A percentile compares a stretch with the other conserved stretches of the same genome.
phyloP scores from a whole-genome alignment of 148 eudicot species.

The Fagopyrum esculentum region DNA sequence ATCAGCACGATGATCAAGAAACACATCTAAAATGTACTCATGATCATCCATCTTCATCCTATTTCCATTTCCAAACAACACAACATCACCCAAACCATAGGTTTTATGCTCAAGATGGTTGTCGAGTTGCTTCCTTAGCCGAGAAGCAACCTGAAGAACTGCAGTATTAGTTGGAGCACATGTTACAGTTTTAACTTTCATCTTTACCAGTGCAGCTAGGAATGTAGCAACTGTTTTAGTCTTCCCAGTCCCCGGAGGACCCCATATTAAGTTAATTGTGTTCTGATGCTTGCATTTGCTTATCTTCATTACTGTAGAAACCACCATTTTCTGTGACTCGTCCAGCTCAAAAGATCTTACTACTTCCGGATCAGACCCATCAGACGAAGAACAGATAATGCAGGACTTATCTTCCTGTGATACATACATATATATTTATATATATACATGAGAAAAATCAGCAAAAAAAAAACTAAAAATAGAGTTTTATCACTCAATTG shows the following conservation, averaged over 20 bases:
- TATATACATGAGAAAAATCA: background rate
- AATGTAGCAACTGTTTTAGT: constrained; percentile 46
- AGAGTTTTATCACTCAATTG: background rate
- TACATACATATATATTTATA: background rate
- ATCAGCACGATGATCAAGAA: constrained; percentile 37
- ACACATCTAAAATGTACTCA: constrained; percentile 31
- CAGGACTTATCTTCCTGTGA: background rate
- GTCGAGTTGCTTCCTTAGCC: constrained; percentile 21
- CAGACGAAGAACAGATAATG: constrained; percentile 11
- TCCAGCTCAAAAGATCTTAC: constrained; percentile 16
- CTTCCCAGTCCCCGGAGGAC: constrained; percentile 65
- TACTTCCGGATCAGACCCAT: background rate
- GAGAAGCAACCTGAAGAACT: constrained; percentile 27
- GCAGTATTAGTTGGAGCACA: constrained; percentile 60
- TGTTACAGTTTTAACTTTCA: constrained; percentile 32
- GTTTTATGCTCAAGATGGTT: constrained; percentile 11
- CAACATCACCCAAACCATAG: constrained; percentile 56
- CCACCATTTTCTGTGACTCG: constrained; percentile 34
- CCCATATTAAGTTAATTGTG: constrained; percentile 51
- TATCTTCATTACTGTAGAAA: constrained; percentile 28
- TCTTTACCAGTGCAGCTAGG: constrained; percentile 22
- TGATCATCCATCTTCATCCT: constrained; percentile 51
- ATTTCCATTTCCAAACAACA: constrained; percentile 52
- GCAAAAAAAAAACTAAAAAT: background rate
- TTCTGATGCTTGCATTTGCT: constrained; percentile 30